Conservation (phyloP, 2,329 filamentous ascomycete species). For the Endothia cerciana region DNA sequence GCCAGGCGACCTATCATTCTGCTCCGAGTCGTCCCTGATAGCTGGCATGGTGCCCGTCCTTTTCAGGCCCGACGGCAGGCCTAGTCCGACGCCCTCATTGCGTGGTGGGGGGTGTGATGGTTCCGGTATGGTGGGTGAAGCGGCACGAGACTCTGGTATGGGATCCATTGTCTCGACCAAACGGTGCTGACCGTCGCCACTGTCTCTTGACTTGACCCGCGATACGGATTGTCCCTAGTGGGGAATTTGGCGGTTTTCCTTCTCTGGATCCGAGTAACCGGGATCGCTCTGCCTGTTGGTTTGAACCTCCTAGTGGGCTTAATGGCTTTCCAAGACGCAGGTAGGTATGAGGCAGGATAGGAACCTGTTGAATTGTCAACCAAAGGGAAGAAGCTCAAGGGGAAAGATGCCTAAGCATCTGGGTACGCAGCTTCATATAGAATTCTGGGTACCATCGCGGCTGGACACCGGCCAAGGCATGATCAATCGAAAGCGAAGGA, state of each 20-base stretch:
- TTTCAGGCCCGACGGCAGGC: constrained; percentile 13
- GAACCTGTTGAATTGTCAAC: constrained; percentile 23
- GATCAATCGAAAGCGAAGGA: constrained; percentile 5
- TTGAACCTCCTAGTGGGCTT: constrained; percentile 28
- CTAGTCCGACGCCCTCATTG: constrained; percentile 12
- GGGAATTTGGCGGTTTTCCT: constrained; percentile 15
- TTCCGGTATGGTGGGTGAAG: constrained; percentile 25
- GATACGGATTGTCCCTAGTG: constrained; percentile 12
- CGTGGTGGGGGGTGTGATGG: constrained; percentile 19
- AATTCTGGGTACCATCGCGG: constrained; percentile 12
- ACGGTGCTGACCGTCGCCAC: constrained; percentile 20
- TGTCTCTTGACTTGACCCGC: constrained; percentile 10
- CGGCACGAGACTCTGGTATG: constrained; percentile 26
- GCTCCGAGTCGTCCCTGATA: constrained; percentile 9
- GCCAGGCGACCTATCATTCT: constrained; percentile 8
- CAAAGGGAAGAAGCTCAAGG: constrained; percentile 18
- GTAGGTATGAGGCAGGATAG: constrained; percentile 23
- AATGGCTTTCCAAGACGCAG: constrained; percentile 22
- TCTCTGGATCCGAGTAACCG: constrained; percentile 23
- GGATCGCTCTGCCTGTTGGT: constrained; percentile 23
- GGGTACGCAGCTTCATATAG: constrained; percentile 17
- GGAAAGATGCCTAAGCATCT: not conserved
- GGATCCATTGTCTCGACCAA: constrained; percentile 26
- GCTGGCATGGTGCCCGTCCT: constrained; percentile 13
- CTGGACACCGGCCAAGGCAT: not conserved